These are phyloP conservation scores for Termitomyces sp. DNA, from an alignment of 768 basidiomycete species.

Conservation along the genomic window DNA sequence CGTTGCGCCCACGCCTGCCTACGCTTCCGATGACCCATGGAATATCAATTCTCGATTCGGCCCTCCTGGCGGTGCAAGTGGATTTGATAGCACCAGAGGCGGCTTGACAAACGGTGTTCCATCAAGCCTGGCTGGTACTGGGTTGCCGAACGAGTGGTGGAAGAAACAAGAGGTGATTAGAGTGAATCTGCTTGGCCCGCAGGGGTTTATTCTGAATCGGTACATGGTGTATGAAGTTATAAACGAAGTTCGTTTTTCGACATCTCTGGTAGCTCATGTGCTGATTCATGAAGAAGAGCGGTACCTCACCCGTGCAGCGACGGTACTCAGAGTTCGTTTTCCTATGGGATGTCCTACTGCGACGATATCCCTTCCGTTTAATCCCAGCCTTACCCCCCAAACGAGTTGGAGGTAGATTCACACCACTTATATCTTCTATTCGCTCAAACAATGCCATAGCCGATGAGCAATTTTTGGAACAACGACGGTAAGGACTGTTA, in stretches of 20 bases:
- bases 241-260: conserved; percentile 56
- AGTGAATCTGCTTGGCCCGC: conserved; percentile 76
- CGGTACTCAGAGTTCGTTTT: conserved; percentile 94
- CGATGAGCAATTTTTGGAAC: conserved; percentile 88
- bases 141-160: conserved; percentile 83
- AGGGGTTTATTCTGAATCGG: conserved; percentile 88
- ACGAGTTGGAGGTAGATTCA: conserved; percentile 73
- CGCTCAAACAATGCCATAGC: conserved; percentile 33
- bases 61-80: conserved; percentile 21
- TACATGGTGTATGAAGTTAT: conserved; percentile 80
- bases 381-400: conserved; percentile 88
- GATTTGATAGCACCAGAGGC: conserved; percentile 23
- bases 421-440: conserved; percentile 1
- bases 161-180: conserved; percentile 68
- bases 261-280: background rate
- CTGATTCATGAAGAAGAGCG: conserved; percentile 36
- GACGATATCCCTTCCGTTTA: conserved; percentile 91
- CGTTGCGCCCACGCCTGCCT: background rate
- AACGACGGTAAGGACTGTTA: conserved; percentile 53
- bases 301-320: conserved; percentile 58
- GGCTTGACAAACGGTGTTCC: conserved; percentile 39
- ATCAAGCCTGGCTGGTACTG: conserved; percentile 64
- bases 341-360: conserved; percentile 79
- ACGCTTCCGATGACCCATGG: conserved; percentile 63
- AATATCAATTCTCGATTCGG: conserved; percentile 35